A percentile compares a stretch with the other conserved stretches of the same genome.
These are phyloP conservation scores for Coriolopsis trogii DNA, from an alignment of 1,284 basidiomycete species.

Conservation along the genomic window DNA sequence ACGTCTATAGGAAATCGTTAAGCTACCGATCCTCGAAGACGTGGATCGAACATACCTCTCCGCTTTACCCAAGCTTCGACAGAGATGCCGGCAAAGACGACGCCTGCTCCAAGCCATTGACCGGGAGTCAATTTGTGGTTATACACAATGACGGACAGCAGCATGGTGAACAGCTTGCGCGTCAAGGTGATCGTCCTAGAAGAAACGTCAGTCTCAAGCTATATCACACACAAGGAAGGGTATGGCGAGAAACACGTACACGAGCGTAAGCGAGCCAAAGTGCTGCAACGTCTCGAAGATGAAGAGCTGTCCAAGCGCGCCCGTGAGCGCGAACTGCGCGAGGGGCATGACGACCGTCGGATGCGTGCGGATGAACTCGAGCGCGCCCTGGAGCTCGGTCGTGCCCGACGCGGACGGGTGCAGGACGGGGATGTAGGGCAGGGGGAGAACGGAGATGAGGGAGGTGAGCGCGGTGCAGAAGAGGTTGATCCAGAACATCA, in stretches of 20 bases:
- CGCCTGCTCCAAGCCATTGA: constrained; percentile 87
- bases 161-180: constrained; percentile 98
- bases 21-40: not conserved
- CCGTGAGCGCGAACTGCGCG: constrained; percentile 86
- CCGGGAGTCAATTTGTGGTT: constrained; percentile 83
- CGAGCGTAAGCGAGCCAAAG: constrained; percentile 93
- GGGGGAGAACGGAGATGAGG: constrained; percentile 67
- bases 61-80: constrained; percentile 91
- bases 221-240: constrained; percentile 1
- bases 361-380: constrained; percentile 81
- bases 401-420: constrained; percentile 62
- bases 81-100: constrained; percentile 94
- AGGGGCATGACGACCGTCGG: constrained; percentile 81
- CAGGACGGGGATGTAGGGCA: constrained; percentile 77
- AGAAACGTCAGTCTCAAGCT: not conserved
- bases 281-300: constrained; percentile 98
- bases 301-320: constrained; percentile 94
- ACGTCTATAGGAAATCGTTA: constrained; percentile 51
- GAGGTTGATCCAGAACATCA: constrained; percentile 99
- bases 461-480: constrained; percentile 77
- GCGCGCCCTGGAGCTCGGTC: constrained; percentile 65
- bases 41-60: constrained; percentile 53
- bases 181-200: constrained; percentile 90
- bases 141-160: constrained; percentile 92
- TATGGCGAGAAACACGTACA: constrained; percentile 54